Evolutionary conservation across 306 rosid genomes (phyloP), one percentile per base, ranked within the genome.

Genomic region (Lotus japonicus): DNA sequence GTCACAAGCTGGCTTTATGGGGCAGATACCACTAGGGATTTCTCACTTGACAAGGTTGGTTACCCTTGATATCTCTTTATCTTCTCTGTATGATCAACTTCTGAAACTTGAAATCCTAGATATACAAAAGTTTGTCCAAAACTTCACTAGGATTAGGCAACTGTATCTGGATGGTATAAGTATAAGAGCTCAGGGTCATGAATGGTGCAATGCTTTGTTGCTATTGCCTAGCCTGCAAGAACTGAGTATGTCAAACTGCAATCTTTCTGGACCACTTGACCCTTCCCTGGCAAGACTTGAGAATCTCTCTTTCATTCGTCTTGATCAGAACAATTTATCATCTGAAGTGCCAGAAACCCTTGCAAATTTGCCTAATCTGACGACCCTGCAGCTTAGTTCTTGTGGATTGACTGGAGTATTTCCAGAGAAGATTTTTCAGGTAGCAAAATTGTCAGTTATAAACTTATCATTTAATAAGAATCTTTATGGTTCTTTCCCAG

Each of bases 201-300:
- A 79, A n/a, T 86, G 97, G 97, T 5, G 87, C 28, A 31, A 52
- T 9, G 75, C 77, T 5, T 13, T 84, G 36, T 62, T 71, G 19
- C 49, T 2, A 1, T 6, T 81, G 13, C 58, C n/a, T 33, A 50
- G 39, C 12, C 66, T 81, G 1, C 52, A 56, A 13, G 82, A 71
- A n/a, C 28, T 81, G 63, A 81, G 84, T 58, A 66, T 84, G 80
- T 26, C 70, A n/a, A 0, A 3, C 19, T 78, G 84, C 73, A 10
- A 21, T 48, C 84, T 84, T 13, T 71, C 69, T 0, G 81, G 83
- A 33, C 80, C 85, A 18, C 53, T 84, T 42, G 46, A 73, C 73
- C 1, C 57, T 58, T 76, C 77, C 8, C 38, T 76, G 1, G 5
- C 5, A 5, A 58, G 15, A 14, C 82, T 79, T 10, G 0, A 36